A percentile compares a stretch with the other conserved stretches of the same genome.
Conservation (phyloP, 805 yeast genomes). For the Isabelozyma gotoi region DNA sequence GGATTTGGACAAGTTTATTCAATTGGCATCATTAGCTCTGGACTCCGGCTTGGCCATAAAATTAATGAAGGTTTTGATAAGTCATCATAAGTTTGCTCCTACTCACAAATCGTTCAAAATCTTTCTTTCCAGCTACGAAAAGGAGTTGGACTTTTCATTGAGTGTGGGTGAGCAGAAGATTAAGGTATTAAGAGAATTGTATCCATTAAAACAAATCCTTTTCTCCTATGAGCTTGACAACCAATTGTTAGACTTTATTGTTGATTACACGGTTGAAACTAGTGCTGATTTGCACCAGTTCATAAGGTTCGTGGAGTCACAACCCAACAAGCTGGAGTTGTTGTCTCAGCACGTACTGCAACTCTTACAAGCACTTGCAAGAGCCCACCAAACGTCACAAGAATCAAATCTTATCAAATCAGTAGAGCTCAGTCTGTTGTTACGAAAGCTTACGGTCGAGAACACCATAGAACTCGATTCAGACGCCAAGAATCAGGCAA, state of each 20-base stretch:
- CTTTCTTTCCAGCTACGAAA: conserved; percentile 7
- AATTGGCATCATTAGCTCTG: conserved; percentile 15
- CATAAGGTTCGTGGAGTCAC: conserved; percentile 14
- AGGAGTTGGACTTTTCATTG: conserved; percentile 7
- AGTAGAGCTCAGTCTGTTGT: conserved; percentile 21
- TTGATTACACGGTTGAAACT: conserved; percentile 18
- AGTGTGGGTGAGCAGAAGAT: neutral
- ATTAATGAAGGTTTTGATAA: conserved; percentile 13
- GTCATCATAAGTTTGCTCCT: conserved; percentile 16
- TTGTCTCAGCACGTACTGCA: neutral
- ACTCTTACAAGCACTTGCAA: neutral
- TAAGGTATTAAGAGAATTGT: conserved; percentile 18
- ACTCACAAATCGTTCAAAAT: conserved; percentile 18
- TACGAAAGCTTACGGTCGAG: conserved; percentile 12
- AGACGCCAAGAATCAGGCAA: conserved; percentile 1
- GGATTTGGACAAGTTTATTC: conserved; percentile 23
- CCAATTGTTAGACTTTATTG: conserved; percentile 17
- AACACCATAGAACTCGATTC: conserved; percentile 5
- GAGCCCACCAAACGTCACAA: conserved; percentile 5
- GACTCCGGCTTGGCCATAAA: conserved; percentile 10
- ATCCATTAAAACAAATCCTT: conserved; percentile 25
- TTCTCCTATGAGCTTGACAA: conserved; percentile 20
- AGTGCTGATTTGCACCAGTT: conserved; percentile 28
- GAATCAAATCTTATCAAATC: conserved; percentile 9
- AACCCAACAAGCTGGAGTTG: neutral